Evolutionary conservation across 2,329 filamentous ascomycete genomes (phyloP), one percentile per base, ranked within the genome.

Genomic region (Daldinia sp.): DNA sequence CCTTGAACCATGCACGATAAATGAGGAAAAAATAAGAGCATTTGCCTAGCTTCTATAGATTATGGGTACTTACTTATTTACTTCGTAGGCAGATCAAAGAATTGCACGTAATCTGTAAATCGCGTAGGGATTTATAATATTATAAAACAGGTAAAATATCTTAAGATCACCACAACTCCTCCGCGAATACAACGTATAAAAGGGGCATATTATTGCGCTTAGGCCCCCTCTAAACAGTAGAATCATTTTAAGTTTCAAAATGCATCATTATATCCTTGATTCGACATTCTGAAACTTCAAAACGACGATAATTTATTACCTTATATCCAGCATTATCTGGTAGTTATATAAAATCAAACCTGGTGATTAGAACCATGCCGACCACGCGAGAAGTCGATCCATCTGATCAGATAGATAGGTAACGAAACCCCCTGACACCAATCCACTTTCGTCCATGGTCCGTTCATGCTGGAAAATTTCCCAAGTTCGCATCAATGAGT

Each of bases 161-260:
- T 10, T 18, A 39, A 39, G 51, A 56, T 46, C 55, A 23, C 20
- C 20, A 23, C 20, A 68, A 60, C 50, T 60, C 61, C 53, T 58
- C 54, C 33, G 35, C 51, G 33, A n/a, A 55, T 62, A 39, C 51
- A 39, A 62, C 26, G 26, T 41, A 58, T 58, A 53, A 51, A 46
- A 46, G 35, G 56, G 50, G 51, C 37, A 37, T 61, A 65, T 65
- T 65, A 70, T 60, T 60, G 65, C 64, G 64, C 60, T 60, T 56
- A 41, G 61, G 54, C 63, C 60, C 28, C 35, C 46, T 30, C 57
- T 28, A 26, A 35, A 59, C 15, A 33, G 50, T 63, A 65, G 65
- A 56, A 64, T 71, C 60, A 60, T 59, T 48, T 54, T 68, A 61
- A 59, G 71, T 73, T 73, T 71, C 69, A 71, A 68, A 48, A 66